Percentiles rank a stretch among this genome's conserved stretches.
phyloP scores from a whole-genome alignment of 495 filamentous ascomycete genomes.

The Emericellopsis terricola region DNA sequence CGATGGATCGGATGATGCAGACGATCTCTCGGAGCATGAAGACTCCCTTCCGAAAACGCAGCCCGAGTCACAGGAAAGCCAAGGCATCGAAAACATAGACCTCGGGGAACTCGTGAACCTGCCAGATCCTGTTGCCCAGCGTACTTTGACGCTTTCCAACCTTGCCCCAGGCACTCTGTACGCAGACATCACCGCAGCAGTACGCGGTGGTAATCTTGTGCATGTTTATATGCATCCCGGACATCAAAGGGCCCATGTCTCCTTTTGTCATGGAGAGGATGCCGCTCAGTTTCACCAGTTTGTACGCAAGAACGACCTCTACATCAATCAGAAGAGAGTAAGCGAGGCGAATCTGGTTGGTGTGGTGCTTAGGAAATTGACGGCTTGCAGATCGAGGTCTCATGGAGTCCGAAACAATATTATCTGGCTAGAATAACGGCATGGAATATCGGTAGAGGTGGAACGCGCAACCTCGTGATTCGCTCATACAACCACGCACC shows the following conservation, averaged over 20 bases:
- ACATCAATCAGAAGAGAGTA: slow-evolving; percentile 52
- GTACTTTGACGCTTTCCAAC: slow-evolving; percentile 44
- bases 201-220: slow-evolving; percentile 52
- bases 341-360: slow-evolving; percentile 7
- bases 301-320: slow-evolving; percentile 47
- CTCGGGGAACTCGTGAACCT: too few relatives aligned
- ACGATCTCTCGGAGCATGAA: too few relatives aligned
- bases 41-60: too few relatives aligned
- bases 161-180: slow-evolving; percentile 47
- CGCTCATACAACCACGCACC: slow-evolving; percentile 35
- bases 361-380: neutral
- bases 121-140: too few relatives aligned
- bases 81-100: too few relatives aligned
- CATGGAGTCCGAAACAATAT: slow-evolving; percentile 62
- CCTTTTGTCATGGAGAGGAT: slow-evolving; percentile 47
- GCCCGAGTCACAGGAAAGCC: too few relatives aligned
- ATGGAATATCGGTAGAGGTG: slow-evolving; percentile 49
- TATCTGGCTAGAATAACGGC: slow-evolving; percentile 45
- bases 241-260: slow-evolving; percentile 46
- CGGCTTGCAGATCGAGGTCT: slow-evolving; percentile 39
- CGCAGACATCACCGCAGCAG: slow-evolving; percentile 42
- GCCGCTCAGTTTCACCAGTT: slow-evolving; percentile 47
- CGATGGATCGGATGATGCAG: too few relatives aligned
- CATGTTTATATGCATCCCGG: slow-evolving; percentile 48
- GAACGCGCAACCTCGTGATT: slow-evolving; percentile 61